Percentiles rank a stretch among this genome's conserved stretches.
Evolutionary conservation across 208 protist genomes (phyloP).

Genomic region (Leishmania aethiopica): DNA sequence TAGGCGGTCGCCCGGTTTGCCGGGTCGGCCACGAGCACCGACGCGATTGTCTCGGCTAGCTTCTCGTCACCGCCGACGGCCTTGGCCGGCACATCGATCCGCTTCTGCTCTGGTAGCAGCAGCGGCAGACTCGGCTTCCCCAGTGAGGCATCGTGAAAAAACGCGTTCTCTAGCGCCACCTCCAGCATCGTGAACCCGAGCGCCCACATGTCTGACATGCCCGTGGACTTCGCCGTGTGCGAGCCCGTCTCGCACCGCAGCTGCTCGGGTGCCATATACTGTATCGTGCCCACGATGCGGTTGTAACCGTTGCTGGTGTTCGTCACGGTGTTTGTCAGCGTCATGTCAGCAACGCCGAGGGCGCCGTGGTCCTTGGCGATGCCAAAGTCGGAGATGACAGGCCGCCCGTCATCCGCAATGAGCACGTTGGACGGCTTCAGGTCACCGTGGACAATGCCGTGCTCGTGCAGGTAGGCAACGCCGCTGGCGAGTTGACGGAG

Average conservation of each 20-base stretch:
- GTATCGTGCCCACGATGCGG: constrained; percentile 38
- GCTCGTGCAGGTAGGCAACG: constrained; percentile 75
- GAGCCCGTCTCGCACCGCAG: constrained; percentile 27
- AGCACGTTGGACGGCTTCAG: constrained; percentile 84
- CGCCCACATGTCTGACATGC: constrained; percentile 62
- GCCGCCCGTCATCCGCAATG: constrained; percentile 56
- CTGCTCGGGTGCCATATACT: constrained; percentile 76
- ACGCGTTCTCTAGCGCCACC: constrained; percentile 61
- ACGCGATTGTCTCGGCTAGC: constrained; percentile 54
- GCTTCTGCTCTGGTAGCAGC: constrained; percentile 29
- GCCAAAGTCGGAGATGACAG: constrained; percentile 86
- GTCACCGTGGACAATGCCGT: constrained; percentile 76
- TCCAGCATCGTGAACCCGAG: constrained; percentile 64
- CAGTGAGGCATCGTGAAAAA: constrained; percentile 35
- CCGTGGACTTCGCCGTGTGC: constrained; percentile 24
- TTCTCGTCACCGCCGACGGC: constrained; percentile 61
- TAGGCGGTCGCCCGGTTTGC: constrained; percentile 40
- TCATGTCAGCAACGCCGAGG: constrained; percentile 46
- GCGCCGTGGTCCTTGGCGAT: constrained; percentile 54
- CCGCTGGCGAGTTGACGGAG: constrained; percentile 68
- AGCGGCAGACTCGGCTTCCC: constrained; percentile 39
- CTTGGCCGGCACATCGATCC: constrained; percentile 46
- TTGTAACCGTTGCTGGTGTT: constrained; percentile 16
- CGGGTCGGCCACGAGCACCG: constrained; percentile 39
- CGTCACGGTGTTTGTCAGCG: constrained; percentile 36